These are phyloP conservation scores for Tylopilus intermedius DNA, from an alignment of 768 basidiomycete genomes.

Conservation along the genomic window DNA sequence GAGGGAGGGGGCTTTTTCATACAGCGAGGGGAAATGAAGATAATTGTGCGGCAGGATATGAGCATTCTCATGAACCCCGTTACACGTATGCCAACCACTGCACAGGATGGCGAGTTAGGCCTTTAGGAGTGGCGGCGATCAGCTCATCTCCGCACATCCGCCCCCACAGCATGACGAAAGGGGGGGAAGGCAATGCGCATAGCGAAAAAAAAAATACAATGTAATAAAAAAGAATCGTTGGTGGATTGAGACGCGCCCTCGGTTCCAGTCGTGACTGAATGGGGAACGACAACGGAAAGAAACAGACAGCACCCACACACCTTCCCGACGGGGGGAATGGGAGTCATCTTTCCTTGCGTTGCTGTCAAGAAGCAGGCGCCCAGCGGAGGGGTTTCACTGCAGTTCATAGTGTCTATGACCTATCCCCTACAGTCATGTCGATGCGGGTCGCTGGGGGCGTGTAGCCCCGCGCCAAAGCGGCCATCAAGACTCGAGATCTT, in stretches of 20 bases:
- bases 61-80: slow-evolving; percentile 12
- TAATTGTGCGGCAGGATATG: slow-evolving; percentile 4
- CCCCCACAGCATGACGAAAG: slow-evolving; percentile 15
- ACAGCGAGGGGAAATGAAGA: not conserved
- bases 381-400: slow-evolving; percentile 1
- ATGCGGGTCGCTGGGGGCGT: slow-evolving; percentile 13
- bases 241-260: not conserved
- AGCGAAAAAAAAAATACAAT: not conserved
- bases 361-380: slow-evolving; percentile 5
- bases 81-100: slow-evolving; percentile 3
- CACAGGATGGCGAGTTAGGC: slow-evolving; percentile 11
- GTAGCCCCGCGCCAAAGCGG: not conserved
- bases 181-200: slow-evolving; percentile 1
- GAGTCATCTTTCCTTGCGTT: not conserved
- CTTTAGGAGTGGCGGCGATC: slow-evolving; percentile 26
- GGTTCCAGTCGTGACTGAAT: not conserved
- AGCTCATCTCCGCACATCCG: slow-evolving; percentile 24
- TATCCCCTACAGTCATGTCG: slow-evolving; percentile 6
- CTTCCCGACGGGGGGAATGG: slow-evolving; percentile 6
- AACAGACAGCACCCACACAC: not conserved
- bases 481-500: slow-evolving; percentile 10
- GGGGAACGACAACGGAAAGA: slow-evolving; percentile 5
- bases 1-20: slow-evolving; percentile 2
- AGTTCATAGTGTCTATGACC: not conserved
- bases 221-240: not conserved